Conservation (phyloP, 1,284 basidiomycete genomes). For the Ustilago loliicola region DNA sequence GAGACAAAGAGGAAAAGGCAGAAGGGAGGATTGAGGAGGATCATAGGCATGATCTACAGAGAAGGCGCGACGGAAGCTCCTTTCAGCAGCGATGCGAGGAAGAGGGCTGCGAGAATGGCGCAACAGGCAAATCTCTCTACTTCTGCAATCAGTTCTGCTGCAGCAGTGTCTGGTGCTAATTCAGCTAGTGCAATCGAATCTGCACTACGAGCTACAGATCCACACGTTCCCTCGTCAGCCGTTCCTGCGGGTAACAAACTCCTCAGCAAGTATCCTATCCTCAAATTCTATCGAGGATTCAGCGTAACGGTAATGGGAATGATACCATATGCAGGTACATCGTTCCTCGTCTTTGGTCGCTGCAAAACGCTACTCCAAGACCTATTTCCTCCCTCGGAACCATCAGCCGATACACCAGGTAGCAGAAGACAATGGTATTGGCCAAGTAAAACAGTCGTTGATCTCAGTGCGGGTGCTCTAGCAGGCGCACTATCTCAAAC, state of each 20-base stretch:
- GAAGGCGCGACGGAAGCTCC: constrained; percentile 67
- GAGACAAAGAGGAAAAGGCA: constrained; percentile 76
- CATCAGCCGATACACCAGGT: constrained; percentile 15
- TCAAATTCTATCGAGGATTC: constrained; percentile 97
- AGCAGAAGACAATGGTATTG: constrained; percentile 52
- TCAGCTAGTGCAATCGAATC: constrained; percentile 23
- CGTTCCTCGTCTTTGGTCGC: constrained; percentile 78
- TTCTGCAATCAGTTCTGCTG: constrained; percentile 40
- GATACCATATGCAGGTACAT: constrained; percentile 96
- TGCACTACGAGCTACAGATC: constrained; percentile 36
- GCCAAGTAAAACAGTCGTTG: constrained; percentile 71
- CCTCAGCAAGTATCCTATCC: constrained; percentile 64
- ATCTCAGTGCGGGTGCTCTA: constrained; percentile 86
- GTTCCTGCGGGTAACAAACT: constrained; percentile 41
- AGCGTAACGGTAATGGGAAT: constrained; percentile 74
- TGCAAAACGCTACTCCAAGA: constrained; percentile 64
- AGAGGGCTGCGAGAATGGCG: constrained; percentile 73
- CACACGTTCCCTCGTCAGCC: constrained; percentile 34
- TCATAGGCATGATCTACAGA: constrained; percentile 64
- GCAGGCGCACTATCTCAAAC: constrained; percentile 91
- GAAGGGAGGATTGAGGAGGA: constrained; percentile 57
- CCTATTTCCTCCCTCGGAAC: constrained; percentile 52
- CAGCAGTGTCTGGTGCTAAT: constrained; percentile 21
- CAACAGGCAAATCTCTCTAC: constrained; percentile 50
- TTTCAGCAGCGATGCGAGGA: constrained; percentile 62